A percentile compares a stretch with the other conserved stretches of the same genome.
These are phyloP conservation scores for Vitis rotundifolia DNA, from an alignment of 164 flowering plant species.

Conservation along the genomic window DNA sequence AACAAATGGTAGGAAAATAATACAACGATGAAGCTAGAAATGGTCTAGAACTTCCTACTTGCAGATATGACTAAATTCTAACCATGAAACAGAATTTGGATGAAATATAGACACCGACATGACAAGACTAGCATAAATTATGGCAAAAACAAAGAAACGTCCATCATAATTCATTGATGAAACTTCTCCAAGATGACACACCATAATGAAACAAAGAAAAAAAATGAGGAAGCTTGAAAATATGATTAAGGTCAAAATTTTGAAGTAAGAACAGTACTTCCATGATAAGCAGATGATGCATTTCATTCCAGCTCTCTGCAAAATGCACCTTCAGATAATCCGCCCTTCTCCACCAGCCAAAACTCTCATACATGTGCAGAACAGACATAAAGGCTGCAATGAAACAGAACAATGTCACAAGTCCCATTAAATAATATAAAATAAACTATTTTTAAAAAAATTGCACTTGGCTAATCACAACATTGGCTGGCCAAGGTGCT, in stretches of 20 bases:
- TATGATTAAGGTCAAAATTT: no score
- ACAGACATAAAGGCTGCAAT: constrained; percentile 93
- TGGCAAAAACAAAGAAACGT: neutral
- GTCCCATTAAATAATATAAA: neutral
- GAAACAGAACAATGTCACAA: constrained; percentile 12
- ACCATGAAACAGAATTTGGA: neutral
- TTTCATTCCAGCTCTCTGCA: constrained; percentile 99
- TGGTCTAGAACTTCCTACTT: neutral
- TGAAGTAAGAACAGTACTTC: constrained; percentile 47
- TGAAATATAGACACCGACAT: neutral
- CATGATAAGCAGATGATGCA: constrained; percentile 99
- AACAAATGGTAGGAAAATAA: neutral
- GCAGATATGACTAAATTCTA: neutral
- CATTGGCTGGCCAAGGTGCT: no score
- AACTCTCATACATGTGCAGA: constrained; percentile 92
- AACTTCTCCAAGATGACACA: no score
- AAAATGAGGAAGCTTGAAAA: no score
- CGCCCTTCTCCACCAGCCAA: constrained; percentile 99
- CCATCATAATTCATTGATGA: neutral
- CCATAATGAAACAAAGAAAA: neutral
- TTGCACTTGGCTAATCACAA: no score
- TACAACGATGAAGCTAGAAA: neutral
- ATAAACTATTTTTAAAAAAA: no score
- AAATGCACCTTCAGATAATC: constrained; percentile 97
- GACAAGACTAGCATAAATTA: neutral